Evolutionary conservation across 163 green algal species (phyloP).

Genomic region (Prototheca cutis): DNA sequence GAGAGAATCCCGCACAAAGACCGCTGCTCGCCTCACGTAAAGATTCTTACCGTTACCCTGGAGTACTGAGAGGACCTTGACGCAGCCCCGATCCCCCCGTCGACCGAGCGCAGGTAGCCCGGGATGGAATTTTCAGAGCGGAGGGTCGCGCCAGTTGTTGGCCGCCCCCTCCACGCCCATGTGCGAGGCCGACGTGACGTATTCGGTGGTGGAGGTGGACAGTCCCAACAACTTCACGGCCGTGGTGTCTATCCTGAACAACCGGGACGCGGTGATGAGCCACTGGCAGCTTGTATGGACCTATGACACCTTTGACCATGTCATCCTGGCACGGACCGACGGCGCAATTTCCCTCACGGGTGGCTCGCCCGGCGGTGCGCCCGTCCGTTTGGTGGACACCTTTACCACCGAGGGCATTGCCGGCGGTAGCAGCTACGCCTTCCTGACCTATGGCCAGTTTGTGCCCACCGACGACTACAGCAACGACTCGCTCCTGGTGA

Average conservation of each 20-base stretch:
- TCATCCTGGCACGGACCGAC: slow-evolving; percentile 1
- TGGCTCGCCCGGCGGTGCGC: slow-evolving; percentile 3
- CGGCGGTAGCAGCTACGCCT: slow-evolving; percentile 18
- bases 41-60: too few species aligned
- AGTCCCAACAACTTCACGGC: slow-evolving; percentile 7
- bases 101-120: too few species aligned
- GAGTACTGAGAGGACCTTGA: too few species aligned
- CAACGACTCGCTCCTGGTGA: slow-evolving; percentile 6
- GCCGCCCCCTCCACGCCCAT: background rate
- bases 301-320: slow-evolving; percentile 2
- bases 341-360: slow-evolving; percentile 19
- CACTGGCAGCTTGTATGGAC: slow-evolving; percentile 29
- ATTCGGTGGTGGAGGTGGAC: slow-evolving; percentile 5
- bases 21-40: too few species aligned
- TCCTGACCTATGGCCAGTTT: slow-evolving; percentile 10
- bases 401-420: slow-evolving; percentile 10
- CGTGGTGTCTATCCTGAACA: slow-evolving; percentile 23
- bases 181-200: slow-evolving; percentile 18
- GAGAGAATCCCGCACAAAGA: too few species aligned
- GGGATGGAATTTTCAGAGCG: too few species aligned
- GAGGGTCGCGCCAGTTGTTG: too few species aligned
- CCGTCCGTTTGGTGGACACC: slow-evolving; percentile 19
- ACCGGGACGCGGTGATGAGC: slow-evolving; percentile 18
- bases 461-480: background rate
- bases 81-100: too few species aligned